Evolutionary conservation across 1,284 basidiomycete species (phyloP).

Genomic region (Apiotrichum veenhuisii): DNA sequence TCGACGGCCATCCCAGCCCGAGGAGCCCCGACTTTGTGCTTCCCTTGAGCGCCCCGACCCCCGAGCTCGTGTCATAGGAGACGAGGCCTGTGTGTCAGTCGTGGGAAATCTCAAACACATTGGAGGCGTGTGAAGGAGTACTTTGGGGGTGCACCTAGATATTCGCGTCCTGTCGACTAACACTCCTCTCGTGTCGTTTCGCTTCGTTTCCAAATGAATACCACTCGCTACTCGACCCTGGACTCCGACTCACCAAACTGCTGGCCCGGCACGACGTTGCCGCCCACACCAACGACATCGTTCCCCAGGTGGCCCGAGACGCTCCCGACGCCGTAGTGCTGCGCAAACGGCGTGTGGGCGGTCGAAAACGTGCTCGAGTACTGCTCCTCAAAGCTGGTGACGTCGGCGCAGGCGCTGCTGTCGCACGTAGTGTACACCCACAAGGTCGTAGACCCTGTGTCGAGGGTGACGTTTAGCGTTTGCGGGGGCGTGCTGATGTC

Average conservation of each 20-base stretch:
- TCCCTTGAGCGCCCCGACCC: conserved; percentile 24
- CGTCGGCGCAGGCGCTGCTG: background rate
- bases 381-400: conserved; percentile 30
- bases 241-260: conserved; percentile 26
- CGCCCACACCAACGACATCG: background rate
- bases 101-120: too few relatives aligned
- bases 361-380: conserved; percentile 34
- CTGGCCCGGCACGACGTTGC: background rate
- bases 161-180: background rate
- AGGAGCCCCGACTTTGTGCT: conserved; percentile 44
- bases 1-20: conserved; percentile 47
- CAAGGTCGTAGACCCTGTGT: conserved; percentile 49
- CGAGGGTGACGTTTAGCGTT: conserved; percentile 46
- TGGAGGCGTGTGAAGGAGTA: background rate
- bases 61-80: conserved; percentile 26
- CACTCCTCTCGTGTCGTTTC: conserved; percentile 20
- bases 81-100: conserved; percentile 22
- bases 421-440: background rate
- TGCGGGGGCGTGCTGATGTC: conserved; percentile 33
- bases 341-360: conserved; percentile 5
- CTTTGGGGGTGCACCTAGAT: background rate
- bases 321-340: background rate
- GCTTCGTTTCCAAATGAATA: too few relatives aligned
- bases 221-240: too few relatives aligned
- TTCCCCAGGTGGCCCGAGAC: background rate